Base-by-base conservation (phyloP, 208 protist species). In the Sergeia podlipaevii region DNA sequence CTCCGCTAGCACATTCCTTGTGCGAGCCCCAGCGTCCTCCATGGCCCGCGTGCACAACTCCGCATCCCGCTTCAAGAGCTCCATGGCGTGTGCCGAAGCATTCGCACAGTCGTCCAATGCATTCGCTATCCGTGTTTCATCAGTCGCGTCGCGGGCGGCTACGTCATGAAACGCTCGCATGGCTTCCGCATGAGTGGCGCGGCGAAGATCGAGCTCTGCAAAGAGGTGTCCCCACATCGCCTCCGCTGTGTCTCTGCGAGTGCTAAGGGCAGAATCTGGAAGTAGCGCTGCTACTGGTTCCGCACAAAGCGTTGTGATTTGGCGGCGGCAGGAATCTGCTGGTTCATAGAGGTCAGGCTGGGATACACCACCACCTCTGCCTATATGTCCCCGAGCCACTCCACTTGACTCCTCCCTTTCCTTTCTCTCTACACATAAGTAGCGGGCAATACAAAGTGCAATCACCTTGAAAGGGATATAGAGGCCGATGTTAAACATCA, bases 201-300 rank as follows among this genome's bases (percentile, higher is more conserved):
- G 69, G 57, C 75, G 74, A 10, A 41, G 41, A 3, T 76, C 70
- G 17, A 89, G 55, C 58, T 89, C 75, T 2, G 45, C 47, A 21
- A 90, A 65, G 24, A 93, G 62, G 13, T 69, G 74, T 17, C 48
- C 33, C 69, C 82, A 93, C 47, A 93, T 70, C 15, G 65, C 20
- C 29, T 80, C 66, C 15, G 73, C 65, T 0, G 50, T 46, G 2
- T 24, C 44, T 26, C 63, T 48, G 8, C 65, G 72, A n/a, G n/a
- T n/a, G n/a, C n/a, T n/a, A n/a, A n/a, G n/a, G n/a, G n/a, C n/a
- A n/a, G n/a, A n/a, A n/a, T n/a, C n/a, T n/a, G n/a, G n/a, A n/a
- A n/a, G n/a, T n/a, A n/a, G n/a, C n/a, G n/a, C n/a, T n/a, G n/a
- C n/a, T n/a, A n/a, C n/a, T n/a, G n/a, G n/a, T n/a, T n/a, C n/a